A percentile compares a stretch with the other conserved stretches of the same genome.
phyloP scores from a whole-genome alignment of 306 rosid genomes.

The Vigna trinervia region DNA sequence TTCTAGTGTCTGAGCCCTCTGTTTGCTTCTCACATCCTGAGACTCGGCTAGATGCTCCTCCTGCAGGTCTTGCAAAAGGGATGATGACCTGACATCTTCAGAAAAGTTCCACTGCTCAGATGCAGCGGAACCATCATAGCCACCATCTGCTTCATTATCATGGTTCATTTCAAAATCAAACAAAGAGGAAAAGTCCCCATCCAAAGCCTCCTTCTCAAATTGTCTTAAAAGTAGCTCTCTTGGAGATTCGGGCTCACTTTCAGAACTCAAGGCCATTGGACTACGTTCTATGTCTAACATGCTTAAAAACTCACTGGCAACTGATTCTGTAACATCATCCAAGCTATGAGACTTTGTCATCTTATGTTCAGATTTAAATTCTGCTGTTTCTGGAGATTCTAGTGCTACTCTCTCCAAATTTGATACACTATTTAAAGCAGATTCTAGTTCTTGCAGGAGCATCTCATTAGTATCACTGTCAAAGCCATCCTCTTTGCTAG shows the following conservation, averaged over 20 bases:
- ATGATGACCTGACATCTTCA: constrained; percentile 60
- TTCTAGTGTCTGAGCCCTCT: constrained; percentile 75
- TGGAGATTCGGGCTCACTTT: constrained; percentile 85
- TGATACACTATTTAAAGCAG: constrained; percentile 68
- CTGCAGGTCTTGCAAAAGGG: constrained; percentile 59
- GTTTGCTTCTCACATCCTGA: constrained; percentile 58
- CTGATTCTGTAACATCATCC: constrained; percentile 75
- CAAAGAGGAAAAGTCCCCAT: constrained; percentile 73
- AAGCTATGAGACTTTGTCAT: constrained; percentile 57
- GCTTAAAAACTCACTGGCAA: constrained; percentile 76
- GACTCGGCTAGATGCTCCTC: constrained; percentile 59
- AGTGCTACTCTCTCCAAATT: constrained; percentile 63
- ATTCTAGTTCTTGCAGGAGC: constrained; percentile 77
- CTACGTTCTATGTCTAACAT: constrained; percentile 68
- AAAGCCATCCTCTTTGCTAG: constrained; percentile 47
- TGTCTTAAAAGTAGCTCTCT: constrained; percentile 82
- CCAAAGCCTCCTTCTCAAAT: constrained; percentile 81
- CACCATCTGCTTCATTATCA: constrained; percentile 52
- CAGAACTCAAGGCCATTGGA: constrained; percentile 63
- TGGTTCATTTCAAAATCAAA: constrained; percentile 60
- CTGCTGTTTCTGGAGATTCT: constrained; percentile 65
- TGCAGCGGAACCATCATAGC: constrained; percentile 44
- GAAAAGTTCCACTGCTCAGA: constrained; percentile 55
- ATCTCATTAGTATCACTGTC: constrained; percentile 57
- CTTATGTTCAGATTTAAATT: constrained; percentile 40